Base-by-base conservation (phyloP, 805 yeast genomes). In the Candida andamanensis region DNA sequence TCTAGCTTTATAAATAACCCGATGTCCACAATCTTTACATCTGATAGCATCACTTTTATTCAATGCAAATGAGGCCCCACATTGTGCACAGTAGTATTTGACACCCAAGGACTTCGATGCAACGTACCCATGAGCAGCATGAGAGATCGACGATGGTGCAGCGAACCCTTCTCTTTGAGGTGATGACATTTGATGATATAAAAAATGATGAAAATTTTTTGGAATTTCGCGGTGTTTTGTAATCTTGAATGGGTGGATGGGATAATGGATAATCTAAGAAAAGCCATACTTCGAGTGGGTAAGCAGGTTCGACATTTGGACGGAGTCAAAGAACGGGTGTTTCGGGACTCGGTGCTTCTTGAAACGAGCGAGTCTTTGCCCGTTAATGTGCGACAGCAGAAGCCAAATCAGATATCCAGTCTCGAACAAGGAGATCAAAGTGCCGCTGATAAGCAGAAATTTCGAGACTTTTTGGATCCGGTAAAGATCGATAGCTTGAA, bases 21-120 rank as follows among this genome's bases (percentile, higher is more conserved):
- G 82, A 67, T 92, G 97, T 42, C 98, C 98, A 64, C 98, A 92
- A 48, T 89, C 95, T 64, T 87, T 89, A 67, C 98, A 92, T 68
- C 97, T 84, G 44, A 92, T 95, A 18, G 97, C 95, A 59, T 92
- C 98, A 47, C 84, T 85, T 64, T 90, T 86, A 33, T 86, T 80
- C 46, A 92, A 74, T 3, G 95, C 78, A 47, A 89, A 82, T 33
- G 81, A 79, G 35, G 89, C 76, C 6, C 97, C 95, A 64, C 98
- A 92, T 67, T 86, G 92, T 26, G 97, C 95, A 63, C 98, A 90
- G 55, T 87, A 80, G 64, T 90, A 90, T 52, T 83, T 85, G 48
- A 87, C 92, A 35, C 96, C 95, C 50, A 80, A 80, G 37, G 80
- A 77, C 46, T 65, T 65, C 52, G 54, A 54, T 25, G 68, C 56